Base-by-base conservation (phyloP, 176 grass and related monocot genomes). In the Paspalum notatum region DNA sequence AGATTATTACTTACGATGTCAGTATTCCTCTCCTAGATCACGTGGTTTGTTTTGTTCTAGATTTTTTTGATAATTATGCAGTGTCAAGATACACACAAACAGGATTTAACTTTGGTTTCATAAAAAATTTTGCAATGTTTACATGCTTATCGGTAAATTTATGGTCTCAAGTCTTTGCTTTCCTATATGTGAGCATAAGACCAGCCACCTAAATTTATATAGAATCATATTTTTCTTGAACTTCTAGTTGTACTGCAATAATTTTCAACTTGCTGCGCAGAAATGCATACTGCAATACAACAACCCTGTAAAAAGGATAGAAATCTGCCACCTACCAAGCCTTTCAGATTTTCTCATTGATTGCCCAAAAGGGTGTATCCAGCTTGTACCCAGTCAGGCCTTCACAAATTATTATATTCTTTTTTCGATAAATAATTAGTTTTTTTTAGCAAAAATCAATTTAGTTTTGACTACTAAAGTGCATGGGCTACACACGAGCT, bases 1-100 rank as follows among this genome's bases (percentile, higher is more conserved):
- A 98, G 92, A 91, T 98, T 72, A 90, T 98, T 71, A 95, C 86
- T 81, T 93, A 89, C 13, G 84, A 95, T 85, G 96, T 98, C 46
- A 93, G 96, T 93, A 86, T 80, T 89, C 54, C 75, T 79, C 43
- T 73, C 39, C 63, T 70, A 72, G 14, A 72, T 62, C 26, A 2
- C 72, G 72, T 84, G n/a, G 32, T 80, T 66, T 80, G 32, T 86
- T 76, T 88, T 75, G 8, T 26, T 48, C 22, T 83, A 27, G 27
- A 77, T 47, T 26, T 61, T 75, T 76, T 59, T 43, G 13, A 16
- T 5, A 64, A 46, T 16, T 44, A 80, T 87, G 2, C 55, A 52
- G 61, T 68, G 20, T 76, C 11, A 68, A 84, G 49, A 83, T 53
- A 54, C 44, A 57, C 27, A 70, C 32, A 43, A 27, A 12, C 13